Evolutionary conservation across 2,329 filamentous ascomycete species (phyloP).

Genomic region (Arachnopeziza araneosa): DNA sequence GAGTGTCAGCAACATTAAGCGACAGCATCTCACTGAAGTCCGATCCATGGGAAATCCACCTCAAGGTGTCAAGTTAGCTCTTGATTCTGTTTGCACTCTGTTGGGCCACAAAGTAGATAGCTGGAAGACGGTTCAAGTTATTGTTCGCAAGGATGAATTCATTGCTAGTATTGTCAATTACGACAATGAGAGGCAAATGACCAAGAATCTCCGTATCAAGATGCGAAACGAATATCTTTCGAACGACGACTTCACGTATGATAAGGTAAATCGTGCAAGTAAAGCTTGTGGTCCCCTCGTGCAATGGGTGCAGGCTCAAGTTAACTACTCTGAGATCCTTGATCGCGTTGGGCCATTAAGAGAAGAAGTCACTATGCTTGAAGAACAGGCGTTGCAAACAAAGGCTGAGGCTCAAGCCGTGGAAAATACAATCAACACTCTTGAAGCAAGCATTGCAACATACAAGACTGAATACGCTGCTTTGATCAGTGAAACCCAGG

Average conservation of each 20-base stretch:
- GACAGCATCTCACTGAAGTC: conserved; percentile 94
- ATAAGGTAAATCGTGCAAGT: conserved; percentile 91
- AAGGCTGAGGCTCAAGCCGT: conserved; percentile 91
- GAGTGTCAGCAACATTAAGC: conserved; percentile 98
- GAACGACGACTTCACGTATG: conserved; percentile 92
- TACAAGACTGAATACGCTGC: conserved; percentile 97
- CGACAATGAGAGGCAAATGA: conserved; percentile 95
- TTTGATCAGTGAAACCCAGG: conserved; percentile 93
- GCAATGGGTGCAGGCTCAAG: conserved; percentile 94
- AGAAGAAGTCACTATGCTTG: conserved; percentile 80
- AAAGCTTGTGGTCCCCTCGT: conserved; percentile 96
- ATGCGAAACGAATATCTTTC: conserved; percentile 92
- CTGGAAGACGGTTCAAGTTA: conserved; percentile 86
- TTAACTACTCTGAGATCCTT: conserved; percentile 95
- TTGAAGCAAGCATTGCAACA: conserved; percentile 85
- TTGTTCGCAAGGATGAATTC: conserved; percentile 90
- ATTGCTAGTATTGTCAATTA: conserved; percentile 97
- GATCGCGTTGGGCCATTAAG: conserved; percentile 89
- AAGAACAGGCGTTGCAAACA: conserved; percentile 84
- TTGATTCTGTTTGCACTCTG: conserved; percentile 94
- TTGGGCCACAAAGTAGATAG: conserved; percentile 84
- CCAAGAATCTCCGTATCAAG: conserved; percentile 68
- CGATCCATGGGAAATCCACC: conserved; percentile 94
- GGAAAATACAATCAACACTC: conserved; percentile 73
- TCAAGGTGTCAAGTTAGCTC: conserved; percentile 79